These are phyloP conservation scores for Gautieria morchelliformis DNA, from an alignment of 768 basidiomycete species.

Conservation along the genomic window DNA sequence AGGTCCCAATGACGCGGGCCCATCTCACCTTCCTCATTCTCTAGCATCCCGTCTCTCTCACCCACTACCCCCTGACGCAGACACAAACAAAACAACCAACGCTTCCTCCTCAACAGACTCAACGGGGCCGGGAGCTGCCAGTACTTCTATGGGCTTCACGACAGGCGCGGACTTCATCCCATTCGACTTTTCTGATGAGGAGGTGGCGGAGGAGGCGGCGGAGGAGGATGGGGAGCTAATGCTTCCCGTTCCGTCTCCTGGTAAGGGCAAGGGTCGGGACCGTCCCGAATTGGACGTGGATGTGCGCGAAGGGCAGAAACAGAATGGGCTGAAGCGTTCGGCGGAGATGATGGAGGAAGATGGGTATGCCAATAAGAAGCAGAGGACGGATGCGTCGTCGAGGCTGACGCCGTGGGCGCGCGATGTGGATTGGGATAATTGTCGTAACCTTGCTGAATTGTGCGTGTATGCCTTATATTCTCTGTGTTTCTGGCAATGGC, in stretches of 20 bases:
- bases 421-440: conserved; percentile 60
- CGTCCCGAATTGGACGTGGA: conserved; percentile 10
- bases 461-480: conserved; percentile 28
- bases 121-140: not conserved
- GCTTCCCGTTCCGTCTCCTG: not conserved
- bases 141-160: not conserved
- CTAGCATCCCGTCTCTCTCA: not conserved
- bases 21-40: not conserved
- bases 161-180: conserved; percentile 22
- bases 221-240: conserved; percentile 14
- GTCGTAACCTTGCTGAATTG: conserved; percentile 78
- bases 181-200: conserved; percentile 18
- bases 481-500: not conserved
- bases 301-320: conserved; percentile 16
- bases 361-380: conserved; percentile 43
- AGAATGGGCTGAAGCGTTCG: conserved; percentile 37
- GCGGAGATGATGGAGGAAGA: conserved; percentile 35
- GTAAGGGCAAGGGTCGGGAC: conserved; percentile 3
- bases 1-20: not conserved
- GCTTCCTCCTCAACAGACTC: not conserved
- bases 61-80: not conserved
- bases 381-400: conserved; percentile 39
- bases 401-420: conserved; percentile 64
- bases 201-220: conserved; percentile 14
- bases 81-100: not conserved